Percentiles rank a stretch among this genome's conserved stretches.
phyloP scores from a whole-genome alignment of 306 rosid species.

The Castanea mollissima region DNA sequence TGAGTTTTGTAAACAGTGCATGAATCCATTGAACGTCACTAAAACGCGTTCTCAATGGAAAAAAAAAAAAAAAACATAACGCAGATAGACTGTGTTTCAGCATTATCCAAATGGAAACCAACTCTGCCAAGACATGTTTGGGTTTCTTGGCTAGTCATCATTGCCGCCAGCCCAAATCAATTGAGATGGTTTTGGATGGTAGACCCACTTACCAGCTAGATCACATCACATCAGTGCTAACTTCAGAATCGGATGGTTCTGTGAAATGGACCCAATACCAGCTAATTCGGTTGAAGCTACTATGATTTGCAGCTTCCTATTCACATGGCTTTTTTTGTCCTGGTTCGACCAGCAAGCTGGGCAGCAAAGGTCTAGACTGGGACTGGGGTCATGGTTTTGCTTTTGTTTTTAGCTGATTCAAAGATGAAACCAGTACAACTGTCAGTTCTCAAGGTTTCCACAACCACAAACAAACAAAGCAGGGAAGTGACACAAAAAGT shows the following conservation, averaged over 20 bases:
- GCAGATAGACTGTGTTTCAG: too few relatives aligned
- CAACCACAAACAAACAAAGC: too few relatives aligned
- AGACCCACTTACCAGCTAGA: constrained; percentile 42
- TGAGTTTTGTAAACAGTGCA: too few relatives aligned
- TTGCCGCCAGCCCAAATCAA: constrained; percentile 36
- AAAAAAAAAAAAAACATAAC: too few relatives aligned
- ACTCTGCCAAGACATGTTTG: constrained; percentile 29
- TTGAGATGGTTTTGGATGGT: constrained; percentile 28
- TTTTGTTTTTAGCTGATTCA: background rate
- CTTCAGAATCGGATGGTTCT: constrained; percentile 33
- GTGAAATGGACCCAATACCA: constrained; percentile 32
- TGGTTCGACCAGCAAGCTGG: constrained; percentile 16
- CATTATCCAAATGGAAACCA: background rate
- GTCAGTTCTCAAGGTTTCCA: too few relatives aligned
- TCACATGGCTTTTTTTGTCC: constrained; percentile 18
- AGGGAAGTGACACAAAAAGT: too few relatives aligned
- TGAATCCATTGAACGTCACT: too few relatives aligned
- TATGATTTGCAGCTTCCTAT: constrained; percentile 17
- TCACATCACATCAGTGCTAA: constrained; percentile 47
- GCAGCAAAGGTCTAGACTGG: constrained; percentile 21
- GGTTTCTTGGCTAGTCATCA: constrained; percentile 16
- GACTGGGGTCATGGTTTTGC: constrained; percentile 23
- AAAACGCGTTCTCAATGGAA: too few relatives aligned
- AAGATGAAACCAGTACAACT: too few relatives aligned
- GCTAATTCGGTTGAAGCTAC: constrained; percentile 24